Evolutionary conservation across 176 grass and related monocot genomes (phyloP).

Genomic region (Hordeum marinum): DNA sequence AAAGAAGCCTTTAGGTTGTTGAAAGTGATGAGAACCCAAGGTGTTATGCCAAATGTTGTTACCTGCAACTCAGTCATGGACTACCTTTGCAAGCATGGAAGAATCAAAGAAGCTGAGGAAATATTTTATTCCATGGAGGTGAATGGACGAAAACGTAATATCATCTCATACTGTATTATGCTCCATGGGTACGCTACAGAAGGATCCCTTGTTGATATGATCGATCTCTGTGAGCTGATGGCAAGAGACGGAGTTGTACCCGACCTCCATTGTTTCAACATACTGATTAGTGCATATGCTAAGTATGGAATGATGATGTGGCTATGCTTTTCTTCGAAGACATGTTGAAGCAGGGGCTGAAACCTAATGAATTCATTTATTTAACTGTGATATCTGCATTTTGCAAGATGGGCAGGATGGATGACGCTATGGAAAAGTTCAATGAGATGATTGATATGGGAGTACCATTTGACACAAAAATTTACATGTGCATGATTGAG

Average conservation of each 20-base stretch:
- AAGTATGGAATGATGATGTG: too few relatives aligned
- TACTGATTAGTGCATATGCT: too few relatives aligned
- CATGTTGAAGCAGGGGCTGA: too few relatives aligned
- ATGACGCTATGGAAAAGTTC: neutral
- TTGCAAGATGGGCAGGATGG: too few relatives aligned
- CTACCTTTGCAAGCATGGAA: conserved; percentile 3
- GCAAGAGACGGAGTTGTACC: too few relatives aligned
- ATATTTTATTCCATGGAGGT: too few relatives aligned
- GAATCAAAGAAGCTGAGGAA: neutral
- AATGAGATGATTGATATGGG: neutral
- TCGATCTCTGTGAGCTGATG: neutral
- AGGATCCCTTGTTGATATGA: neutral
- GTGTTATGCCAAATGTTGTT: neutral
- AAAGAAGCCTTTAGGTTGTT: neutral
- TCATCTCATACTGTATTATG: neutral
- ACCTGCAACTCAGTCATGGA: neutral
- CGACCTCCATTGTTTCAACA: too few relatives aligned
- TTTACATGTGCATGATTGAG: neutral
- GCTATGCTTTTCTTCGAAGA: too few relatives aligned
- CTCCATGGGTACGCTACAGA: neutral
- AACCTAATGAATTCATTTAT: too few relatives aligned
- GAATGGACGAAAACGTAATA: too few relatives aligned
- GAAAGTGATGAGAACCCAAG: conserved; percentile 17
- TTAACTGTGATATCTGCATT: too few relatives aligned
- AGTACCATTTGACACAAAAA: neutral